Conservation (phyloP, 192 early-diverging fungal genomes). For the Podila epicladia region DNA sequence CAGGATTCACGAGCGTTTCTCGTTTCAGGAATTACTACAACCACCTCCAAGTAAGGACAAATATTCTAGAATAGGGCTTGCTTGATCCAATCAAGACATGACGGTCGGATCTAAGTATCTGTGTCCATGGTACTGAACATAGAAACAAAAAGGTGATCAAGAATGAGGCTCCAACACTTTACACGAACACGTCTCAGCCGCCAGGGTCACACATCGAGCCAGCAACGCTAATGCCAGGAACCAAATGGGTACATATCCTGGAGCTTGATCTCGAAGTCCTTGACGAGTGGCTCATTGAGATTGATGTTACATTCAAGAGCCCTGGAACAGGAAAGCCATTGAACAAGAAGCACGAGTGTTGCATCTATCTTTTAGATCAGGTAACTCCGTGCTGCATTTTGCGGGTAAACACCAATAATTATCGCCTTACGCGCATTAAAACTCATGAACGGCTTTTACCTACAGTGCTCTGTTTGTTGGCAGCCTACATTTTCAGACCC, state of each 20-base stretch:
- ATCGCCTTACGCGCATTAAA: background rate
- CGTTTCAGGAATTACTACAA: conserved; percentile 1
- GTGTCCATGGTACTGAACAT: background rate
- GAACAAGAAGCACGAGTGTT: conserved; percentile 49
- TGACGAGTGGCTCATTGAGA: conserved; percentile 28
- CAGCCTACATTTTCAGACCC: background rate
- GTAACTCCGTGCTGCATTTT: background rate
- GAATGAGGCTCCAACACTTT: background rate
- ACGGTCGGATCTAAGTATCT: background rate
- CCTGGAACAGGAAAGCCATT: conserved; percentile 51
- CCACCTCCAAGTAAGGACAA: conserved; percentile 2
- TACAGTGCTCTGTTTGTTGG: background rate
- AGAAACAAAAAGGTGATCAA: conserved; percentile 7
- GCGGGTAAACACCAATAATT: background rate
- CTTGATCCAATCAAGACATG: no score
- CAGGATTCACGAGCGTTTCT: background rate
- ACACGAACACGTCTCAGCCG: background rate
- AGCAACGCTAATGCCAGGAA: conserved; percentile 16
- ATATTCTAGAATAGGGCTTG: background rate
- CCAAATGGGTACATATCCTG: conserved; percentile 17
- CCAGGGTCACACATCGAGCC: background rate
- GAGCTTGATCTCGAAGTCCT: conserved; percentile 23
- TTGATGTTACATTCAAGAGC: conserved; percentile 37
- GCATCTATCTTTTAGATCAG: conserved; percentile 56
- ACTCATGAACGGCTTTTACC: no score